Evolutionary conservation across 140 eudicot species (phyloP), one percentile per base, ranked within the genome.

Genomic region (Flaveria floridana): DNA sequence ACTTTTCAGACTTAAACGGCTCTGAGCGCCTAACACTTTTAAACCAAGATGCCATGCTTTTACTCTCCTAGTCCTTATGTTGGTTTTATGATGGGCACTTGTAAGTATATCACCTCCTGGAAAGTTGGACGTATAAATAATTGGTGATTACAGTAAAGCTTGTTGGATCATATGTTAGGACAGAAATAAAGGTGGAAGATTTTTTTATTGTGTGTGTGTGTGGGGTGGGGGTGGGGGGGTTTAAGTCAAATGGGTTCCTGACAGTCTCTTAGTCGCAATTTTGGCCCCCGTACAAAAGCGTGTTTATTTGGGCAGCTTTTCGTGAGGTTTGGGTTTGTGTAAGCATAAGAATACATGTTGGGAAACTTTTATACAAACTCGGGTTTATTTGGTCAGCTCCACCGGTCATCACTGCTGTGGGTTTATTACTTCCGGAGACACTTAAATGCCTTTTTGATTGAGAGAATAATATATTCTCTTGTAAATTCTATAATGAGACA

Each of bases 111-210:
- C 30, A 74, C 47, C 48, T 70, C 75, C 26, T 58, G 44, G 21
- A 14, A 14, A 44, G 50, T 44, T 44, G 50, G 12, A 44, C 8
- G 44, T 37, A 57, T 7, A 20, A 58, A 9, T 44, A 14, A 48
- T 48, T 48, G 4, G 70, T 25, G 51, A 28, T 46, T 46, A 61
- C 25, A 7, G 1, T 34, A 39, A 23, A 61, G 42, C 5, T 12
- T 58, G 28, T 58, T 8, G 48, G 59, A 73, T 73, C 28, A 57
- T 58, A 39, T 73, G 70, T 61, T 44, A 74, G 30, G 15, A 25
- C 16, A 73, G 15, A 65, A 57, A 20, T 42, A 19, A 26, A 39
- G 41, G 68, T 37, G 7, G 41, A 34, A 34, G 41, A 34, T 34
- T 34, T 34, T 5, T 34, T 34, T 34, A 30, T 30, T 14, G 19